Evolutionary conservation across 2,329 filamentous ascomycete genomes (phyloP), one percentile per base, ranked within the genome.

Genomic region (Cyphellophora europaea): DNA sequence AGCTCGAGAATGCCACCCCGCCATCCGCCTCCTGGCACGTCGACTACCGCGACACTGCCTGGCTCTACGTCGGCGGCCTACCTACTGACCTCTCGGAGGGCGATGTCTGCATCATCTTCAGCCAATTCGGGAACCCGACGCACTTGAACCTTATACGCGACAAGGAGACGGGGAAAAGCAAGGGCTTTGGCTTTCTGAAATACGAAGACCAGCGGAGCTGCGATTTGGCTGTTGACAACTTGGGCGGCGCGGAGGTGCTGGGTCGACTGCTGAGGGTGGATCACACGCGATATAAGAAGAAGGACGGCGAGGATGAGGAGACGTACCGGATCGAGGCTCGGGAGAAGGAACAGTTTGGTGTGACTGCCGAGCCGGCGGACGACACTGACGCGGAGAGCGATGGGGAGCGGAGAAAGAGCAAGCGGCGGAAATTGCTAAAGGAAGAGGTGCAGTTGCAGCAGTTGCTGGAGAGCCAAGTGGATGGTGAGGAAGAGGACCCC

Each of bases 131-230:
- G 50, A 89, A 96, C 55, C 93, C 93, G 2, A 84, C 88, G 3
- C 93, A 89, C 61, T 71, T 98, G 40, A 93, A 95, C 51, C 75
- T 98, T 10, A 79, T 82, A 31, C 85, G 91, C 53, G 91, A 98
- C 68, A 91, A 91, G 55, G 93, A 96, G 56, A 93, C 88, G 0
- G 91, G 91, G 42, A 95, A 94, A 62, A 93, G 84, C 42, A 82
- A 82, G 47, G 91, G 91, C 1, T 98, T 96, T 55, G 87, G 82
- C 3, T 98, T 93, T 71, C 71, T 98, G 39, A 98, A 98, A 56
- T 98, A 96, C 61, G 91, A 98, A 57, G 89, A 98, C 59, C 91
- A 98, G 65, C 74, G 89, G 49, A 95, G 88, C 62, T 93, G 85
- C 43, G 89, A 96, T 59, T 66, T 98, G 27, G 91, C 93, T 0